Conservation (phyloP, 176 grass and related monocot species). For the Tillandsia leiboldiana region DNA sequence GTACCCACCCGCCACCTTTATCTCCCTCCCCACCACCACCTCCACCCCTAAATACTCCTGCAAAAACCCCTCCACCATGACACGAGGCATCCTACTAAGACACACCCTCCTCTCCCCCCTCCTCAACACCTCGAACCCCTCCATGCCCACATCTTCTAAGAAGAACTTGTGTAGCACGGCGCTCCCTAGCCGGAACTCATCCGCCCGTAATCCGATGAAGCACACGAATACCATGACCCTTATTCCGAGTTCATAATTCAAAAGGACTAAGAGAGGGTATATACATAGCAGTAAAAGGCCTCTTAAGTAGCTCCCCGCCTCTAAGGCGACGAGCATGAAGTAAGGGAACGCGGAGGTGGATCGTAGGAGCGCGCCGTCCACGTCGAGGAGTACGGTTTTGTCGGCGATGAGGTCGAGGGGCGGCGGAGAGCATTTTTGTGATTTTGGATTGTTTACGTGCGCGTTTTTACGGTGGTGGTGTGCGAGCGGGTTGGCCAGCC, state of each 20-base stretch:
- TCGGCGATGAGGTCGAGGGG: constrained; percentile 14
- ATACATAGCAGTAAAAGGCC: constrained; percentile 51
- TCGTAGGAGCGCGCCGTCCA: constrained; percentile 64
- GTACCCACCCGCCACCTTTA: constrained; percentile 49
- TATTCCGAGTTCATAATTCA: constrained; percentile 34
- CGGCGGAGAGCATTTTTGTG: constrained; percentile 8
- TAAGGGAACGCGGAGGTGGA: constrained; percentile 61
- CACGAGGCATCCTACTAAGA: constrained; percentile 50
- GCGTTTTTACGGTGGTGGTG: constrained; percentile 22
- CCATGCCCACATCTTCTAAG: constrained; percentile 56
- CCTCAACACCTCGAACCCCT: constrained; percentile 41
- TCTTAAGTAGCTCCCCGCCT: constrained; percentile 62
- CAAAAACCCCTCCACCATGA: constrained; percentile 63
- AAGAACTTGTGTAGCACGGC: constrained; percentile 60
- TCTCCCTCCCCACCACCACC: constrained; percentile 48
- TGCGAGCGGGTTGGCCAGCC: constrained; percentile 13
- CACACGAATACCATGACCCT: constrained; percentile 50
- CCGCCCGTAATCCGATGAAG: constrained; percentile 49
- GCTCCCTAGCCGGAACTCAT: constrained; percentile 43
- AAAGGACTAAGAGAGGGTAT: constrained; percentile 36
- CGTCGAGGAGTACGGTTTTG: constrained; percentile 50
- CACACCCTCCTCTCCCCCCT: constrained; percentile 23
- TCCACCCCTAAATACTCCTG: constrained; percentile 49
- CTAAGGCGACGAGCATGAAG: constrained; percentile 78
- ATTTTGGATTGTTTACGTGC: constrained; percentile 8